Percentiles rank a stretch among this genome's conserved stretches.
Evolutionary conservation across 2,329 filamentous ascomycete species (phyloP).

Genomic region (Aureobasidium namibiae): DNA sequence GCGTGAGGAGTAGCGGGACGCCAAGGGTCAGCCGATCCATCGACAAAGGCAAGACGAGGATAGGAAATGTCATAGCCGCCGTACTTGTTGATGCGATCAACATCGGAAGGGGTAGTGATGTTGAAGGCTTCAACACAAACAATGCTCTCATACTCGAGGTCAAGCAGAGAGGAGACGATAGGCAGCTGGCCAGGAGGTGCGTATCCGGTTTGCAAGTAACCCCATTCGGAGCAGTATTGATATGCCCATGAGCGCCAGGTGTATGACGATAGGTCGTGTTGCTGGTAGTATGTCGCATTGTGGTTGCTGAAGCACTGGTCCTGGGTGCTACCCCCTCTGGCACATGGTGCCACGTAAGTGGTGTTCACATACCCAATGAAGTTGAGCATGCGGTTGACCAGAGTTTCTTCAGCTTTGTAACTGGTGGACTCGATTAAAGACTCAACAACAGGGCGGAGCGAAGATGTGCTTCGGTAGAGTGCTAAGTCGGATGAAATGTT

Average conservation of each 20-base stretch:
- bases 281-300: slow-evolving; percentile 39
- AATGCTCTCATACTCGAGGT: slow-evolving; percentile 52
- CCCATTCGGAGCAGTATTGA: slow-evolving; percentile 58
- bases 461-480: slow-evolving; percentile 35
- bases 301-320: slow-evolving; percentile 45
- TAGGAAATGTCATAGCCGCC: slow-evolving; percentile 67
- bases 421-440: slow-evolving; percentile 41
- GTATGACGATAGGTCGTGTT: slow-evolving; percentile 34
- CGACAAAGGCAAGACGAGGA: slow-evolving; percentile 66
- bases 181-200: slow-evolving; percentile 58
- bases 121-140: slow-evolving; percentile 63
- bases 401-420: slow-evolving; percentile 33
- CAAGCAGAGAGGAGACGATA: slow-evolving; percentile 62
- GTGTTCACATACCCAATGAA: slow-evolving; percentile 47
- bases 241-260: slow-evolving; percentile 49
- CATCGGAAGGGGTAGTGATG: slow-evolving; percentile 54
- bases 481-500: slow-evolving; percentile 44
- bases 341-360: slow-evolving; percentile 34
- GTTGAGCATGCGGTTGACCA: slow-evolving; percentile 48
- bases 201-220: slow-evolving; percentile 67
- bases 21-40: slow-evolving; percentile 76
- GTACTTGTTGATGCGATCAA: slow-evolving; percentile 64
- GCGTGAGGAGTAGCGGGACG: slow-evolving; percentile 64
- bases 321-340: slow-evolving; percentile 29
- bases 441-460: slow-evolving; percentile 32